Evolutionary conservation across 1,284 basidiomycete species (phyloP).

Genomic region (Lignosus rhinocerotis): DNA sequence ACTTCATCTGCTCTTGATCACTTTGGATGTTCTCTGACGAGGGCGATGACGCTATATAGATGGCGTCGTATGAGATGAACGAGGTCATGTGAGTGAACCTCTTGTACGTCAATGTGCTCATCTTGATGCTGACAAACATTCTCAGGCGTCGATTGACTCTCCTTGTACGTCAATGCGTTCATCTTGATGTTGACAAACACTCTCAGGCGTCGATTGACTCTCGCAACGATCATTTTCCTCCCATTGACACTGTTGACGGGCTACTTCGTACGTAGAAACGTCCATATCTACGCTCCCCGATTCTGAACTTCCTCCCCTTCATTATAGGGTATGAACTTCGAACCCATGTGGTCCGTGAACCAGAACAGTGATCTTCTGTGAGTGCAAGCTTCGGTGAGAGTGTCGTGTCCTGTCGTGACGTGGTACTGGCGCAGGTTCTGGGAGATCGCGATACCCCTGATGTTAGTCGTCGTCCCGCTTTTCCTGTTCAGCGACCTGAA

Average conservation of each 20-base stretch:
- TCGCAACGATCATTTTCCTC: conserved; percentile 69
- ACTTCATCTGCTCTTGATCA: background rate
- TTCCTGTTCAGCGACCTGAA: conserved; percentile 58
- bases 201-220: conserved; percentile 38
- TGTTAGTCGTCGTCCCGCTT: conserved; percentile 53
- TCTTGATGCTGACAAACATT: no score
- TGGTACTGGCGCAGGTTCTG: conserved; percentile 52
- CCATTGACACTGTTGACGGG: conserved; percentile 71
- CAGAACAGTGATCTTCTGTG: conserved; percentile 54
- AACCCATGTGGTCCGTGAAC: conserved; percentile 48
- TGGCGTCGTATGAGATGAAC: conserved; percentile 72
- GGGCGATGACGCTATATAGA: conserved; percentile 37
- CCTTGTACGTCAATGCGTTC: no score
- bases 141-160: conserved; percentile 42
- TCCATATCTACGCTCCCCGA: background rate
- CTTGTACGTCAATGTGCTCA: no score
- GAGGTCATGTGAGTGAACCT: conserved; percentile 54
- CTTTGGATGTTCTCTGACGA: background rate
- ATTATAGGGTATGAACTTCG: conserved; percentile 69
- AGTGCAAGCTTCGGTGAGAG: conserved; percentile 21
- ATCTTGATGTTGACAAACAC: no score
- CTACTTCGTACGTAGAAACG: conserved; percentile 57
- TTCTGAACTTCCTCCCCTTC: conserved; percentile 1
- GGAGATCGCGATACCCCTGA: conserved; percentile 62
- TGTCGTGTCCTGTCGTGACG: background rate